Evolutionary conservation across 768 basidiomycete genomes (phyloP).

Genomic region (Polyporus arcularius): DNA sequence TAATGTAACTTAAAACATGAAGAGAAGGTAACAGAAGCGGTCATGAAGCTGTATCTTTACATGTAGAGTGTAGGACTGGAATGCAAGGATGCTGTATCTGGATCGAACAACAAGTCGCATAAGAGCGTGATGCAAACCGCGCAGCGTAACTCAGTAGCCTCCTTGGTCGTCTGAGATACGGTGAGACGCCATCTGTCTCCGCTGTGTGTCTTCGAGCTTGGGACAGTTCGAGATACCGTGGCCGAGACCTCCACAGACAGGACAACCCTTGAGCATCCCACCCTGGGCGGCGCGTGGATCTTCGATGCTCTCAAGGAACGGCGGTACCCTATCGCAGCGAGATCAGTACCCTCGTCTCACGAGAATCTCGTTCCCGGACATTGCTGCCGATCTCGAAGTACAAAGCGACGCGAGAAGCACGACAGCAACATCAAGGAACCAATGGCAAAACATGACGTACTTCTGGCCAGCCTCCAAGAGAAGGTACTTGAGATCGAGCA

Average conservation of each 20-base stretch:
- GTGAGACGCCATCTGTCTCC: constrained; percentile 89
- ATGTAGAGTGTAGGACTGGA: not conserved
- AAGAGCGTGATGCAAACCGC: not conserved
- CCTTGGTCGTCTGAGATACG: constrained; percentile 69
- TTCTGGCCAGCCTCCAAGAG: constrained; percentile 98
- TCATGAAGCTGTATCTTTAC: constrained; percentile 12
- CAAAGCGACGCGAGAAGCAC: not conserved
- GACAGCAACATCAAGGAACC: not conserved
- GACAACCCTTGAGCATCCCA: constrained; percentile 81
- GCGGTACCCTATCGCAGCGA: constrained; percentile 71
- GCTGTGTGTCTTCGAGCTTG: constrained; percentile 91
- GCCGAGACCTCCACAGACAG: constrained; percentile 95
- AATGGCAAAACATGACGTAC: constrained; percentile 45
- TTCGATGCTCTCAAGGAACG: constrained; percentile 86
- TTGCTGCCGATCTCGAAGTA: not conserved
- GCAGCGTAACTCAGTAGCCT: constrained; percentile 29
- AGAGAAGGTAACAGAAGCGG: constrained; percentile 8
- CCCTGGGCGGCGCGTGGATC: constrained; percentile 85
- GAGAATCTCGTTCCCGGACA: not conserved
- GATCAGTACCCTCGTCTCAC: constrained; percentile 8
- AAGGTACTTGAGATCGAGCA: constrained; percentile 95
- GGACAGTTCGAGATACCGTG: constrained; percentile 95
- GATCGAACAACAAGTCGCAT: not conserved
- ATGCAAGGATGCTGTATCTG: not conserved
- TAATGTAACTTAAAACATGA: not conserved